phyloP scores from a whole-genome alignment of 257 asterid genomes.

The Penstemon eatonii region DNA sequence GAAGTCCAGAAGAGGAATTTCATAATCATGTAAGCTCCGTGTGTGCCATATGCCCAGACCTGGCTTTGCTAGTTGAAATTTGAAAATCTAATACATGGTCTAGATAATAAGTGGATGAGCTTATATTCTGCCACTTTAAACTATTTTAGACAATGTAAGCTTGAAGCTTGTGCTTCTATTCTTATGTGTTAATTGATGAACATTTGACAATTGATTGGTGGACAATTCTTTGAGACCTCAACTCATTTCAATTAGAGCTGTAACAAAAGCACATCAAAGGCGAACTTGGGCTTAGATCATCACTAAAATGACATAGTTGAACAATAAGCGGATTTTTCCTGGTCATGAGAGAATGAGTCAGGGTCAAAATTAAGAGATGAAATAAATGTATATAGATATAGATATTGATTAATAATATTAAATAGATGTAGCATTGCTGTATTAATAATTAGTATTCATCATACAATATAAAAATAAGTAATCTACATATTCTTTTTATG shows the following conservation, averaged over 20 bases:
- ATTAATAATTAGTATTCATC: not conserved
- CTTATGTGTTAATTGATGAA: not conserved
- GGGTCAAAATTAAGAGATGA: not conserved
- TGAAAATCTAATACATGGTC: not conserved
- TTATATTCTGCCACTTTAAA: not conserved
- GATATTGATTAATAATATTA: not conserved
- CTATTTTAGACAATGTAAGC: not conserved
- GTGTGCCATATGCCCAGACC: not conserved
- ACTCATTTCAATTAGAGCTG: not conserved
- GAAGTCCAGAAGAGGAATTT: constrained; percentile 7
- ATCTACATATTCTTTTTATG: too few species aligned
- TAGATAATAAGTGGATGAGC: constrained; percentile 16
- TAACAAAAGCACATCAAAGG: not conserved
- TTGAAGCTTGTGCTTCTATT: not conserved
- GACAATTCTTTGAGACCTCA: not conserved
- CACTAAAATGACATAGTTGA: not conserved
- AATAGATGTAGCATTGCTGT: not conserved
- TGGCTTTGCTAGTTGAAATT: constrained; percentile 2
- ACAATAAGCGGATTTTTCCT: not conserved
- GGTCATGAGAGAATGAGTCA: not conserved
- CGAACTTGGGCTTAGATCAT: not conserved
- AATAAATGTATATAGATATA: not conserved
- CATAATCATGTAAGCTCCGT: not conserved
- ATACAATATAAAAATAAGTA: not conserved
- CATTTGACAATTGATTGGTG: not conserved